Evolutionary conservation across 805 yeast genomes (phyloP), one percentile per base, ranked within the genome.

Genomic region (Wickerhamiella kurtzmanii): DNA sequence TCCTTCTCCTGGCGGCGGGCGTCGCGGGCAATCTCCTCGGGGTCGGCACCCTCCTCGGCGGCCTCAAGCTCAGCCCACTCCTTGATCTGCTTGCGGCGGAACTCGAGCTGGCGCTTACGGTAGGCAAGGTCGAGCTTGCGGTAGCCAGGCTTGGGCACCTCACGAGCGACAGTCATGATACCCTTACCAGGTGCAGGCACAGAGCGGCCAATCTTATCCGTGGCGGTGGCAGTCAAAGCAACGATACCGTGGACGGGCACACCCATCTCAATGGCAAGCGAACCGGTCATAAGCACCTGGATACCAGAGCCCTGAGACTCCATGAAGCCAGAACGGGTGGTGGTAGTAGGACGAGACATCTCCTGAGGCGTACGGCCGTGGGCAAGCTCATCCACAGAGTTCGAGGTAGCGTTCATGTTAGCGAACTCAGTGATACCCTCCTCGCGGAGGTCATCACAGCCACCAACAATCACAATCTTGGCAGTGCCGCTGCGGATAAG

Each of bases 101-200:
- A 71, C 64, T 76, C 77, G 60, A 92, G 75, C 72, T 92, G 97
- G 66, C 96, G 79, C 59, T 82, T 74, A 72, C 99, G 84, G 79
- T 92, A 92, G 65, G 82, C 80, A 65, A 92, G 80, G 66, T 87
- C 84, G 70, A 92, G 71, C 41, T 13, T 13, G 41, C 50, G 35
- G 45, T 53, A 56, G 69, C 84, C 71, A 51, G 89, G 81, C 48
- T 92, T 71, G 57, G 81, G 77, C 73, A 76, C 82, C 72, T 94
- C 98, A 63, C 94, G 81, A 49, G 98, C 98, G 63, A 95, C 86
- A 51, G 98, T 92, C 74, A 92, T 76, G 56, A 92, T 83, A 81
- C 99, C 99, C 73, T 89, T 86, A 67, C 99, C 99, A 70, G 99
- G 99, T 63, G 98, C 98, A 56, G 99, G 99, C 56, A 92, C 89